phyloP scores from a whole-genome alignment of 176 grass and related monocot species.

The Oryza longistaminata region DNA sequence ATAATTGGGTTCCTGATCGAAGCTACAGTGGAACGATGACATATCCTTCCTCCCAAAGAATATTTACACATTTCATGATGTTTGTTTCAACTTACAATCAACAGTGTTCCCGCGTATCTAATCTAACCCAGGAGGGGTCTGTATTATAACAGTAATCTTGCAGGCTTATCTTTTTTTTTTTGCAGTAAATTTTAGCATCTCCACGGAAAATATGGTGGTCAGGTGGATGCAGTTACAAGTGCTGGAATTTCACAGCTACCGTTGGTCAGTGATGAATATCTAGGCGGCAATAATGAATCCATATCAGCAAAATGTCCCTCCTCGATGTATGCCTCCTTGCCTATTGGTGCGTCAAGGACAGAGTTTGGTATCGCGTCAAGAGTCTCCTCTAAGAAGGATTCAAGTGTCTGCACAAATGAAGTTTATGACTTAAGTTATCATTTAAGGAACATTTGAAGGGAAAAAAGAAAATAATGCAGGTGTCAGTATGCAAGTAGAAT shows the following conservation, averaged over 20 bases:
- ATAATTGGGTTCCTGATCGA: too few relatives aligned
- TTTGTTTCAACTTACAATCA: too few relatives aligned
- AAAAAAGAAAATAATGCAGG: not conserved
- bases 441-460: conserved; percentile 7
- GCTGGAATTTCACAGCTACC: conserved; percentile 19
- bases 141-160: not conserved
- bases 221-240: conserved; percentile 36
- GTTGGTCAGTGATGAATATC: conserved; percentile 34
- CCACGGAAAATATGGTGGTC: not conserved
- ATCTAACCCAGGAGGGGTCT: not conserved
- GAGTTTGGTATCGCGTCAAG: conserved; percentile 61
- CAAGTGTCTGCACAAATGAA: conserved; percentile 59
- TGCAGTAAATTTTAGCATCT: not conserved
- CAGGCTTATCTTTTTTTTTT: not conserved
- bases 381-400: conserved; percentile 86
- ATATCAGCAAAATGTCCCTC: conserved; percentile 61
- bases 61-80: not conserved
- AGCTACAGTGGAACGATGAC: too few relatives aligned
- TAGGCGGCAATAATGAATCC: conserved; percentile 55
- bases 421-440: not conserved
- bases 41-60: not conserved
- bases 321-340: conserved; percentile 31
- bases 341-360: conserved; percentile 63
- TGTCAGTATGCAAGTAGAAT: conserved; percentile 29
- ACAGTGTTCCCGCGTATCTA: not conserved